Percentiles rank a stretch among this genome's conserved stretches.
These are phyloP conservation scores for Protomyces lactucae-debilis DNA, from an alignment of 1,139 yeast genomes.

Conservation along the genomic window DNA sequence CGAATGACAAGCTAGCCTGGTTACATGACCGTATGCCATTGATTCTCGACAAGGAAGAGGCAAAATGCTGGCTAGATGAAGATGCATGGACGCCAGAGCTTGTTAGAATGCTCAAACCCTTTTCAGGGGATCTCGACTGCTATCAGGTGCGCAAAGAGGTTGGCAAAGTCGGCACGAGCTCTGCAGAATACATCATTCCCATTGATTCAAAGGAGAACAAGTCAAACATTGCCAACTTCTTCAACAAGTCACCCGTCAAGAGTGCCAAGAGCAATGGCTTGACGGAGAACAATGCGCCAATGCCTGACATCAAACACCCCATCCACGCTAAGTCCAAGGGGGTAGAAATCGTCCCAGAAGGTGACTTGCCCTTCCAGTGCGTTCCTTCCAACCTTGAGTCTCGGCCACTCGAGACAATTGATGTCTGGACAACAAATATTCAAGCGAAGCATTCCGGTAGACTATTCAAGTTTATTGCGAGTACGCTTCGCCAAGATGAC, in stretches of 20 bases:
- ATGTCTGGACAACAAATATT: slow-evolving; percentile 25
- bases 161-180: slow-evolving; percentile 56
- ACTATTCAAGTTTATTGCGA: slow-evolving; percentile 10
- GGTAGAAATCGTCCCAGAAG: slow-evolving; percentile 4
- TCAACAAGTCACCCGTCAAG: slow-evolving; percentile 19
- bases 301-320: slow-evolving; percentile 6
- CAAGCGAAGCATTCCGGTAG: slow-evolving; percentile 7
- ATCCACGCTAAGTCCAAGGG: background rate
- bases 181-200: slow-evolving; percentile 33
- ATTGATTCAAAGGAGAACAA: slow-evolving; percentile 22
- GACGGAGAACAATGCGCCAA: slow-evolving; percentile 17
- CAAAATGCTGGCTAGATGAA: slow-evolving; percentile 61
- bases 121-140: slow-evolving; percentile 41
- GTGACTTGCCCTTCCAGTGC: slow-evolving; percentile 18
- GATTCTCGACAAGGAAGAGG: slow-evolving; percentile 47
- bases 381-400: slow-evolving; percentile 27
- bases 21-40: slow-evolving; percentile 75
- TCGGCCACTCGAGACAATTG: slow-evolving; percentile 26
- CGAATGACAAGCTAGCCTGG: slow-evolving; percentile 52
- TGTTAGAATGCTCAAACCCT: slow-evolving; percentile 8
- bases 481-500: slow-evolving; percentile 4
- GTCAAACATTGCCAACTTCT: slow-evolving; percentile 25
- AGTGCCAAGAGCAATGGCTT: slow-evolving; percentile 8
- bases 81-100: slow-evolving; percentile 34
- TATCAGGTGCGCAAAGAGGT: slow-evolving; percentile 59